A percentile compares a stretch with the other conserved stretches of the same genome.
These are phyloP conservation scores for Boechera divaricarpa DNA, from an alignment of 345 rosid genomes.

Conservation along the genomic window DNA sequence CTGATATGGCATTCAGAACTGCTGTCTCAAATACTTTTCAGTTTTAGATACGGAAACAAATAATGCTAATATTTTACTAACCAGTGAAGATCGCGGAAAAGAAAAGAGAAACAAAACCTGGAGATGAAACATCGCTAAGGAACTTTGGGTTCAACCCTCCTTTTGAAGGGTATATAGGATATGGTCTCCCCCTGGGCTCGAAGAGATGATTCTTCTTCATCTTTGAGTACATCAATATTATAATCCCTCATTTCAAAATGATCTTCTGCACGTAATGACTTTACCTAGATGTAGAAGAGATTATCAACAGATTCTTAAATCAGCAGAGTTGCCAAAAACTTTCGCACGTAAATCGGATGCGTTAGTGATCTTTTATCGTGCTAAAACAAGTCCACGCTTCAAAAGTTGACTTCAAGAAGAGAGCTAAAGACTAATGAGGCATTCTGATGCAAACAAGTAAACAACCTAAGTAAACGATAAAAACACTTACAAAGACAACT, in stretches of 20 bases:
- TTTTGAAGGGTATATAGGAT: constrained; percentile 95
- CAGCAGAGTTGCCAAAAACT: constrained; percentile 16
- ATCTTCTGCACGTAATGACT: constrained; percentile 55
- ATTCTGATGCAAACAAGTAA: constrained; percentile 9
- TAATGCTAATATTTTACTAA: not conserved
- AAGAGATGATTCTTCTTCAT: constrained; percentile 64
- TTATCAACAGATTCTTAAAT: constrained; percentile 30
- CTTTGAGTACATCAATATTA: constrained; percentile 74
- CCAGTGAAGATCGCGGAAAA: not conserved
- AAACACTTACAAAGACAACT: not conserved
- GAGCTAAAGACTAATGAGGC: constrained; percentile 10
- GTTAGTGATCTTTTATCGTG: not conserved
- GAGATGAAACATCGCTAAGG: constrained; percentile 68
- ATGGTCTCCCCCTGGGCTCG: constrained; percentile 66
- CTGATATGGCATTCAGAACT: constrained; percentile 14
- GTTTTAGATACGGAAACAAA: not conserved
- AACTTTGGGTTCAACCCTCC: constrained; percentile 76
- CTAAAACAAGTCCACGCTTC: constrained; percentile 17
- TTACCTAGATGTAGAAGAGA: constrained; percentile 40
- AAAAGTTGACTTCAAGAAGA: constrained; percentile 13
- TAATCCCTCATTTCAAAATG: constrained; percentile 95
- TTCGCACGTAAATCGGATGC: constrained; percentile 3
- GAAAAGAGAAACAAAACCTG: constrained; percentile 58
- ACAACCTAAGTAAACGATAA: constrained; percentile 21
- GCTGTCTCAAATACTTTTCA: not conserved